Conservation (phyloP, 345 rosid species). For the Garcia nutans region DNA sequence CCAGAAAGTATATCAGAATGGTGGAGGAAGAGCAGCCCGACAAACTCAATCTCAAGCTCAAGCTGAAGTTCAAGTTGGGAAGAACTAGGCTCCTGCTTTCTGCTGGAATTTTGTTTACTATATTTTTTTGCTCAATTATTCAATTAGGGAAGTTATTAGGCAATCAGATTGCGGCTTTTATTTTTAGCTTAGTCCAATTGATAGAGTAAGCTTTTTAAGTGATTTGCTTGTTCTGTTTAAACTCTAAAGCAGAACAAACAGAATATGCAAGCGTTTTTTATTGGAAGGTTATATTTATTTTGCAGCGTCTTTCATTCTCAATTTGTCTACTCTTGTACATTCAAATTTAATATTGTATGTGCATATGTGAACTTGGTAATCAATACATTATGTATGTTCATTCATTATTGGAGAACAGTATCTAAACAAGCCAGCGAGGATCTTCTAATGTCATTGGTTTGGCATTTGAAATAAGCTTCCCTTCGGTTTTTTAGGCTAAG, state of each 20-base stretch:
- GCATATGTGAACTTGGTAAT: no score
- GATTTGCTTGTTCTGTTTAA: not conserved
- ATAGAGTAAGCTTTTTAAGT: not conserved
- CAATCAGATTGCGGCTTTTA: conserved; percentile 8
- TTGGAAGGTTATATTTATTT: not conserved
- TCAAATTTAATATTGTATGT: no score
- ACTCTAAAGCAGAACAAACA: not conserved
- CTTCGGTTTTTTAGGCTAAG: no score
- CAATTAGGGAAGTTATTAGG: conserved; percentile 1
- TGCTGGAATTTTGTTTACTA: conserved; percentile 10
- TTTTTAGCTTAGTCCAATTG: not conserved
- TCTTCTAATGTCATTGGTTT: no score
- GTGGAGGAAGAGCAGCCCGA: conserved; percentile 10
- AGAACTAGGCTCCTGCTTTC: not conserved
- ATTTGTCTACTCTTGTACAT: not conserved
- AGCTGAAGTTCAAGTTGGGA: not conserved
- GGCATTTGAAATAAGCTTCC: no score
- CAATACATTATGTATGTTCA: not conserved
- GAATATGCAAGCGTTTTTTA: not conserved
- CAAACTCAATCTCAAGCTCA: not conserved
- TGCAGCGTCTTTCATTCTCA: not conserved
- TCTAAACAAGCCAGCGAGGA: no score
- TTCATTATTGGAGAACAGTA: not conserved
- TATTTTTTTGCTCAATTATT: not conserved
- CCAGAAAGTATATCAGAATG: conserved; percentile 22